phyloP scores from a whole-genome alignment of 2,329 filamentous ascomycete species.

The Endoconidiophora polonica region DNA sequence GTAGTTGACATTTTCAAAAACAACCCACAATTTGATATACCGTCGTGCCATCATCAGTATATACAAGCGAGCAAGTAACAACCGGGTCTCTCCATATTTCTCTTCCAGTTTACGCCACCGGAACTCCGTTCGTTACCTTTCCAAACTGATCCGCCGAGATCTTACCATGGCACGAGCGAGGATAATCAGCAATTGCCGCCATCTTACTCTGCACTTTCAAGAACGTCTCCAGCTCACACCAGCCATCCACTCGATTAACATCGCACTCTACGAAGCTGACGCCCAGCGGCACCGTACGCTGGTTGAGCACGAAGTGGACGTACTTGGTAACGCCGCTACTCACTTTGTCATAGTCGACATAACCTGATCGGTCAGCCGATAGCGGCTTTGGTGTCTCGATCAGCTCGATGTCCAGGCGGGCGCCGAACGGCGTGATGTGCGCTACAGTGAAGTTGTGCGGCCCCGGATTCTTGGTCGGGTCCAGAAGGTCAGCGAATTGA shows the following conservation, averaged over 20 bases:
- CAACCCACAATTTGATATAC: neutral
- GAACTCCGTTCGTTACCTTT: slow-evolving; percentile 24
- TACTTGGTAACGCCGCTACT: slow-evolving; percentile 35
- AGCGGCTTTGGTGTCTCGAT: slow-evolving; percentile 52
- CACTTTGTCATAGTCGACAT: slow-evolving; percentile 26
- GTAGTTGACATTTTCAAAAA: no score
- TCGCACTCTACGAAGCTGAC: slow-evolving; percentile 49
- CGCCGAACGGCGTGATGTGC: slow-evolving; percentile 55
- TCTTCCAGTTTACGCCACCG: slow-evolving; percentile 14
- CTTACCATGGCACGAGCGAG: slow-evolving; percentile 50
- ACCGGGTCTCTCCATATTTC: neutral
- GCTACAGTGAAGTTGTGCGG: slow-evolving; percentile 47
- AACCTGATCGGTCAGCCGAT: slow-evolving; percentile 35
- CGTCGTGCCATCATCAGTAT: neutral
- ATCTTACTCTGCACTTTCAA: slow-evolving; percentile 43
- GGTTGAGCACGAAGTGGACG: slow-evolving; percentile 59
- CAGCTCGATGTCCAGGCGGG: slow-evolving; percentile 56
- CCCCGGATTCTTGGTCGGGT: slow-evolving; percentile 36
- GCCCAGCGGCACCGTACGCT: slow-evolving; percentile 54
- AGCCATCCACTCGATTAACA: slow-evolving; percentile 46
- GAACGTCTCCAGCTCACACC: slow-evolving; percentile 59
- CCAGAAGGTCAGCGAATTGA: slow-evolving; percentile 48
- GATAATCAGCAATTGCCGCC: slow-evolving; percentile 40
- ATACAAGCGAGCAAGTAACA: slow-evolving; percentile 2
- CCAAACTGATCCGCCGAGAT: slow-evolving; percentile 23